Evolutionary conservation across 2,329 filamentous ascomycete species (phyloP).

Genomic region (Tolypocladium pustulatum): DNA sequence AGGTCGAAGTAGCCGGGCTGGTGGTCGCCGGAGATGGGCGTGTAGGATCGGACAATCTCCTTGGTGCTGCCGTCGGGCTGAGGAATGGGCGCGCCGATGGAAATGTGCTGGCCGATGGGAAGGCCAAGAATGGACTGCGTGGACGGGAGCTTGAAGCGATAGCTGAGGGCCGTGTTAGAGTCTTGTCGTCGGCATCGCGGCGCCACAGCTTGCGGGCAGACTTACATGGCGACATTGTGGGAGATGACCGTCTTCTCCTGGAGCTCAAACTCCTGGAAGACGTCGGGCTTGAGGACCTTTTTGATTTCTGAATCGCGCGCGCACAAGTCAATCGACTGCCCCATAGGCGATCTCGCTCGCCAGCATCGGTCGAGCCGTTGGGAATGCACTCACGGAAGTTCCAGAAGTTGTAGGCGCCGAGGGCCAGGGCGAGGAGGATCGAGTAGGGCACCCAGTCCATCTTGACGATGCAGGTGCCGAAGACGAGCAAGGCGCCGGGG

Average conservation of each 20-base stretch:
- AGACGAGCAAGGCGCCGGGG: conserved; percentile 66
- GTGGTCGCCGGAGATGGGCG: conserved; percentile 81
- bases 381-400: conserved; percentile 49
- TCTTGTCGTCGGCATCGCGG: background rate
- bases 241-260: conserved; percentile 92
- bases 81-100: conserved; percentile 67
- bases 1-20: conserved; percentile 90
- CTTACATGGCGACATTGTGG: conserved; percentile 94
- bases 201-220: conserved; percentile 4
- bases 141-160: conserved; percentile 80
- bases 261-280: conserved; percentile 87
- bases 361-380: background rate
- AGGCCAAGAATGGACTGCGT: conserved; percentile 79
- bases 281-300: conserved; percentile 76
- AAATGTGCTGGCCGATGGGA: conserved; percentile 98
- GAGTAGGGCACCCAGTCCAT: conserved; percentile 66
- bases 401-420: conserved; percentile 64
- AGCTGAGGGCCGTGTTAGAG: conserved; percentile 39
- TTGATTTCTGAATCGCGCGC: conserved; percentile 47
- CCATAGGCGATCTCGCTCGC: background rate
- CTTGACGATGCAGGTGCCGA: conserved; percentile 71
- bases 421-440: conserved; percentile 49
- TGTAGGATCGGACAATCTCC: conserved; percentile 86
- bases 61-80: conserved; percentile 62
- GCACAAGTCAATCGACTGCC: background rate